Conservation (phyloP, 2,329 filamentous ascomycete species). For the Beauveria sp. region DNA sequence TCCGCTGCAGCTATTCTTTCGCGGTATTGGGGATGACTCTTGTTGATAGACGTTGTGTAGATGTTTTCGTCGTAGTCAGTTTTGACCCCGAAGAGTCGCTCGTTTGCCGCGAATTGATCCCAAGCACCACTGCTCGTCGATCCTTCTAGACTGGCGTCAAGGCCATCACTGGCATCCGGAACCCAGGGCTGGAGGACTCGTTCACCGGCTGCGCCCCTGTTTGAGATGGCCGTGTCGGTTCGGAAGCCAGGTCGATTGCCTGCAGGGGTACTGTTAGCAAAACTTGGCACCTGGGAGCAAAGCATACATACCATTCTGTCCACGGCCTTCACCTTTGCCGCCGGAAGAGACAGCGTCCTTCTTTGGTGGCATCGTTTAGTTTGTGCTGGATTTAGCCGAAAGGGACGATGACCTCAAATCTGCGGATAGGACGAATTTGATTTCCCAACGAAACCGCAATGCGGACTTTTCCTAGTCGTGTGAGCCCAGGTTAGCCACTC, state of each 20-base stretch:
- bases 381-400: neutral
- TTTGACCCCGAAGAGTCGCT: constrained; percentile 76
- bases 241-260: constrained; percentile 65
- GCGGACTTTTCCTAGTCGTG: constrained; percentile 4
- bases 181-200: constrained; percentile 78
- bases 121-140: constrained; percentile 48
- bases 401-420: neutral
- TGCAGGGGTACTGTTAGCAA: constrained; percentile 28
- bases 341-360: constrained; percentile 7
- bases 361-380: constrained; percentile 10
- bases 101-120: constrained; percentile 94
- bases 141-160: constrained; percentile 66
- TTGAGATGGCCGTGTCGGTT: constrained; percentile 84
- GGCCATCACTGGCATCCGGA: constrained; percentile 51
- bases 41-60: constrained; percentile 89
- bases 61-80: constrained; percentile 91
- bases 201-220: constrained; percentile 60
- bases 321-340: constrained; percentile 16
- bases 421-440: neutral
- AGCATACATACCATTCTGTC: constrained; percentile 28
- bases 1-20: constrained; percentile 73
- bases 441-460: constrained; percentile 4
- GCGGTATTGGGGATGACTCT: constrained; percentile 71
- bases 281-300: neutral
- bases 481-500: neutral